Evolutionary conservation across 208 protist species (phyloP).

Genomic region (Leishmania gerbilli): DNA sequence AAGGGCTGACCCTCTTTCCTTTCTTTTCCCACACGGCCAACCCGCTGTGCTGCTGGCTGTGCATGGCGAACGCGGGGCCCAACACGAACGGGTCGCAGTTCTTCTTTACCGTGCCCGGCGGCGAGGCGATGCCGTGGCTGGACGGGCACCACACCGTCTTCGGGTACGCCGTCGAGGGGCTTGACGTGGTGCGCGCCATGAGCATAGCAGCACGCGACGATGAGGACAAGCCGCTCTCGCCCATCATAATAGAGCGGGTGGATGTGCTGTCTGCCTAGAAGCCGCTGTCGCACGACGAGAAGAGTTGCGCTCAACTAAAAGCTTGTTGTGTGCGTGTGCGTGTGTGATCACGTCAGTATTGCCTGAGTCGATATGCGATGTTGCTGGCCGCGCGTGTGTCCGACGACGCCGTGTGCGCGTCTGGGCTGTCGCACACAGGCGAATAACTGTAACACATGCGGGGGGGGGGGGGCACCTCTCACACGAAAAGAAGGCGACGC

Average conservation of each 20-base stretch:
- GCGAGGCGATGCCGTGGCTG: conserved; percentile 64
- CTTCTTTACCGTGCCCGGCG: conserved; percentile 80
- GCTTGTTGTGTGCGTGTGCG: neutral
- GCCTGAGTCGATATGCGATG: neutral
- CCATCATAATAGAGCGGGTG: conserved; percentile 65
- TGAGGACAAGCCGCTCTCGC: conserved; percentile 53
- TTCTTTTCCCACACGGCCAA: conserved; percentile 59
- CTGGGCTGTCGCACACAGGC: neutral
- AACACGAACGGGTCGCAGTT: conserved; percentile 94
- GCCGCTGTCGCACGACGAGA: neutral
- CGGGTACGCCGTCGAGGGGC: conserved; percentile 82
- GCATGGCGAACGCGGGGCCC: conserved; percentile 83
- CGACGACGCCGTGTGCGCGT: neutral
- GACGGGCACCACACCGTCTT: conserved; percentile 96
- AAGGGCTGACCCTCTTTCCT: conserved; percentile 65
- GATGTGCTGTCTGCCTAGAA: conserved; percentile 32
- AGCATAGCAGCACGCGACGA: conserved; percentile 39
- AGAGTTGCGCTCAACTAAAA: neutral
- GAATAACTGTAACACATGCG: neutral
- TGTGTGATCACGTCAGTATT: neutral
- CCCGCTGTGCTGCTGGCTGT: conserved; percentile 59
- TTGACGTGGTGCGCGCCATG: conserved; percentile 58
- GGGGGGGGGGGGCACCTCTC: neutral
- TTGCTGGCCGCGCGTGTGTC: neutral
- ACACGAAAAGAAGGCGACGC: neutral